These are phyloP conservation scores for Fraxinus greggii DNA, from an alignment of 305 asterid species.

Conservation along the genomic window DNA sequence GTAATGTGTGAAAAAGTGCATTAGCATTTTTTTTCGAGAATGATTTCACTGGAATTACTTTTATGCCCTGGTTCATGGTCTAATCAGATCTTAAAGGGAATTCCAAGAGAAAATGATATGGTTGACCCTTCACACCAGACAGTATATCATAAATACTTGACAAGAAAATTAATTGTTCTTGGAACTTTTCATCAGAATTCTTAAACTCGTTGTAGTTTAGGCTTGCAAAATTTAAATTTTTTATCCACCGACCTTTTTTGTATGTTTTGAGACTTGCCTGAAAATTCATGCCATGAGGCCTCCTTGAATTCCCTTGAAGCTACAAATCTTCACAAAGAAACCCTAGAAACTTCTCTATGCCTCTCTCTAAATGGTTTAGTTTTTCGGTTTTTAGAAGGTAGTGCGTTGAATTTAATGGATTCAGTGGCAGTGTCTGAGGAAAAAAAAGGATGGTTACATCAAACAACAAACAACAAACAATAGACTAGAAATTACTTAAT, in stretches of 20 bases:
- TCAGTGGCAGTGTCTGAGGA: slow-evolving; percentile 46
- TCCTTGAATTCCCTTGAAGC: slow-evolving; percentile 7
- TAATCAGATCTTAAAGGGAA: slow-evolving; percentile 29
- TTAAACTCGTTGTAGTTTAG: not conserved
- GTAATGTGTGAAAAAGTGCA: not conserved
- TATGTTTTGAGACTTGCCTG: slow-evolving; percentile 18
- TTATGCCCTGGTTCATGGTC: not conserved
- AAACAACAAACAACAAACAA: slow-evolving; percentile 21
- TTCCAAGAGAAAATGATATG: slow-evolving; percentile 9
- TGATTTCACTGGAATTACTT: slow-evolving; percentile 9
- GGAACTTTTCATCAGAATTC: not conserved
- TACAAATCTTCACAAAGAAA: slow-evolving; percentile 27
- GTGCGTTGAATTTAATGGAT: slow-evolving; percentile 56
- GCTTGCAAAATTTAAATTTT: not conserved
- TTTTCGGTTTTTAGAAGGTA: slow-evolving; percentile 23
- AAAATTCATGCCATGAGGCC: slow-evolving; percentile 10
- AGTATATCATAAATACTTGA: slow-evolving; percentile 12
- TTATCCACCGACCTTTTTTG: slow-evolving; percentile 24
- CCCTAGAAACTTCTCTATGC: slow-evolving; percentile 36
- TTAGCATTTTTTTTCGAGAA: not conserved
- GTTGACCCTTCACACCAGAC: slow-evolving; percentile 15
- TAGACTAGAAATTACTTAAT: slow-evolving; percentile 18
- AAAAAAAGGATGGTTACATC: slow-evolving; percentile 39
- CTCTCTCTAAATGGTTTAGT: slow-evolving; percentile 4
- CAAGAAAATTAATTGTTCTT: not conserved